Conservation (phyloP, 306 rosid species). For the Trifolium subterraneum region DNA sequence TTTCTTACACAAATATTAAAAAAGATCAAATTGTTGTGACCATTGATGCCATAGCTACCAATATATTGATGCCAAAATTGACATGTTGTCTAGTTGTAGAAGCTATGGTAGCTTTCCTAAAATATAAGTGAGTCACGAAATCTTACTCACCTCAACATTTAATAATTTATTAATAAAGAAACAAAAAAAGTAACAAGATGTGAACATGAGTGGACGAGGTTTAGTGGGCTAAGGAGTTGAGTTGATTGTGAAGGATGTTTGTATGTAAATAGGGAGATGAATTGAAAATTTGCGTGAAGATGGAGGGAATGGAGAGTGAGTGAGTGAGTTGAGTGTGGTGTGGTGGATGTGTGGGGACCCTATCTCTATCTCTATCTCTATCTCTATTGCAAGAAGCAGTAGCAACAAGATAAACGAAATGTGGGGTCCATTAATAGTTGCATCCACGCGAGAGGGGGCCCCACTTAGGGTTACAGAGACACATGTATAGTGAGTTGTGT, state of each 20-base stretch:
- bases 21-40: too few relatives aligned
- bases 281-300: background rate
- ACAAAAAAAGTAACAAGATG: constrained; percentile 5
- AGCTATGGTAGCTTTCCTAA: background rate
- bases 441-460: constrained; percentile 73
- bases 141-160: background rate
- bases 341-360: constrained; percentile 47
- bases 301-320: background rate
- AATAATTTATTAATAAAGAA: background rate
- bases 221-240: constrained; percentile 40
- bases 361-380: too few relatives aligned
- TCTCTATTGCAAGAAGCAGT: too few relatives aligned
- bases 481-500: background rate
- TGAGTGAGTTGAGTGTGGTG: background rate
- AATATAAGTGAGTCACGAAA: background rate
- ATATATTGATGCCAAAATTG: background rate
- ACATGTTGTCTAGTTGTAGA: background rate
- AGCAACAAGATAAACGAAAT: background rate
- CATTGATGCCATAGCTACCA: too few relatives aligned
- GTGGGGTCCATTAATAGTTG: constrained; percentile 67
- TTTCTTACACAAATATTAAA: too few relatives aligned
- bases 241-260: constrained; percentile 20
- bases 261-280: too few relatives aligned
- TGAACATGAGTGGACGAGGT: constrained; percentile 50
- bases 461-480: constrained; percentile 34